A percentile compares a stretch with the other conserved stretches of the same genome.
phyloP scores from a whole-genome alignment of 2,329 filamentous ascomycete genomes.

The Atkinsonella texensis region DNA sequence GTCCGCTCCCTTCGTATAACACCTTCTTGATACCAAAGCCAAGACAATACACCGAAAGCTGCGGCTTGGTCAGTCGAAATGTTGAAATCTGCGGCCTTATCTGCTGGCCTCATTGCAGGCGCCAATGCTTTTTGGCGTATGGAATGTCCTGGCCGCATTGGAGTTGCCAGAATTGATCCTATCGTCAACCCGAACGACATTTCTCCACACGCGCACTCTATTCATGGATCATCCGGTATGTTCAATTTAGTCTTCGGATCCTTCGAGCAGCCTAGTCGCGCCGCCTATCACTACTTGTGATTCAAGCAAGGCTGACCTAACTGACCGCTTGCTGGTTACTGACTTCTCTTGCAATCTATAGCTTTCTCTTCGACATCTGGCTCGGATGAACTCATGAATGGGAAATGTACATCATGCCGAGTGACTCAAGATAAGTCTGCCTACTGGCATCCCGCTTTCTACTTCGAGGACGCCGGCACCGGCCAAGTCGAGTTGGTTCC shows the following conservation, averaged over 20 bases:
- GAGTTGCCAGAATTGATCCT: slow-evolving; percentile 64
- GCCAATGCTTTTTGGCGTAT: slow-evolving; percentile 77
- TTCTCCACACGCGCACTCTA: slow-evolving; percentile 57
- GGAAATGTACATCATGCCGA: slow-evolving; percentile 68
- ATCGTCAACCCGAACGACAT: slow-evolving; percentile 50
- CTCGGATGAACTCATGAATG: slow-evolving; percentile 43
- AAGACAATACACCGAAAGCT: not conserved
- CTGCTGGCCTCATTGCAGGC: slow-evolving; percentile 22
- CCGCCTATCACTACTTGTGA: not conserved
- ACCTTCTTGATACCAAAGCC: not conserved
- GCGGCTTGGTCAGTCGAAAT: slow-evolving; percentile 13
- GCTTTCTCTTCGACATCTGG: slow-evolving; percentile 51
- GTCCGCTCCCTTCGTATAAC: slow-evolving; percentile 19
- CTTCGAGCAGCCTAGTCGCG: not conserved
- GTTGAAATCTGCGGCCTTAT: slow-evolving; percentile 22
- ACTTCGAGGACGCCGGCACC: slow-evolving; percentile 57
- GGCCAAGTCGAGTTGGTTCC: slow-evolving; percentile 56
- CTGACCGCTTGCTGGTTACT: not conserved
- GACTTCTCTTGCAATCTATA: slow-evolving; percentile 20
- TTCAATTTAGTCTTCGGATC: slow-evolving; percentile 11
- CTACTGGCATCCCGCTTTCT: slow-evolving; percentile 73
- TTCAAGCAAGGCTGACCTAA: not conserved
- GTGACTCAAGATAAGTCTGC: slow-evolving; percentile 75
- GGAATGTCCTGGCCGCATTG: slow-evolving; percentile 62
- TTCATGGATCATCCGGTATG: slow-evolving; percentile 69